phyloP scores from a whole-genome alignment of 192 early-diverging fungal species.

The Obelidium mucronatum region DNA sequence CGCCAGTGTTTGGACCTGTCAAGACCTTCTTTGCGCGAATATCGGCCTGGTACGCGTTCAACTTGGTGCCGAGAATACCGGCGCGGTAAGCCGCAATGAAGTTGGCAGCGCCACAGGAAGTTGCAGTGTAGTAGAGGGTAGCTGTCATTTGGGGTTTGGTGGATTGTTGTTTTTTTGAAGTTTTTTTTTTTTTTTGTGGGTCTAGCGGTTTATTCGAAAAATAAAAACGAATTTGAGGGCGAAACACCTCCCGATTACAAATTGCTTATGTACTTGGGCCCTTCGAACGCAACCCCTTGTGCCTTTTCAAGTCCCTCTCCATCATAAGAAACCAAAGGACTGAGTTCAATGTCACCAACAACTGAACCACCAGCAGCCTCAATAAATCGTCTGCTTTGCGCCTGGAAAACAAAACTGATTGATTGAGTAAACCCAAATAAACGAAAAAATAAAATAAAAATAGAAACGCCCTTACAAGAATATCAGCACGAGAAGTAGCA shows the following conservation, averaged over 20 bases:
- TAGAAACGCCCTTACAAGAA: slow-evolving; percentile 51
- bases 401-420: too few relatives aligned
- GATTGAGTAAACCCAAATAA: too few relatives aligned
- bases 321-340: slow-evolving; percentile 86
- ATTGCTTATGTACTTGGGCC: too few relatives aligned
- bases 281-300: slow-evolving; percentile 49
- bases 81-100: slow-evolving; percentile 2
- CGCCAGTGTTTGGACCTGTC: slow-evolving; percentile 35
- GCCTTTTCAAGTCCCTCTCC: slow-evolving; percentile 92
- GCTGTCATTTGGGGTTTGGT: too few relatives aligned
- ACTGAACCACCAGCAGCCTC: slow-evolving; percentile 85
- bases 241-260: too few relatives aligned
- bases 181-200: too few relatives aligned
- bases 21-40: slow-evolving; percentile 14
- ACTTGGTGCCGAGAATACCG: slow-evolving; percentile 4
- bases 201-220: too few relatives aligned
- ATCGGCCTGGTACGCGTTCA: slow-evolving; percentile 14
- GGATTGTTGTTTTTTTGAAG: too few relatives aligned
- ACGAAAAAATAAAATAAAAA: not conserved
- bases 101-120: too few relatives aligned
- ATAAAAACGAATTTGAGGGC: too few relatives aligned
- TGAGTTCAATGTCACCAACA: slow-evolving; percentile 80
- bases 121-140: too few relatives aligned
- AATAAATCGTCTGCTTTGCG: slow-evolving; percentile 87
- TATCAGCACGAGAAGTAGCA: slow-evolving; percentile 92